Evolutionary conservation across 2,329 filamentous ascomycete genomes (phyloP), one percentile per base, ranked within the genome.

Genomic region (Ophiostoma ips): DNA sequence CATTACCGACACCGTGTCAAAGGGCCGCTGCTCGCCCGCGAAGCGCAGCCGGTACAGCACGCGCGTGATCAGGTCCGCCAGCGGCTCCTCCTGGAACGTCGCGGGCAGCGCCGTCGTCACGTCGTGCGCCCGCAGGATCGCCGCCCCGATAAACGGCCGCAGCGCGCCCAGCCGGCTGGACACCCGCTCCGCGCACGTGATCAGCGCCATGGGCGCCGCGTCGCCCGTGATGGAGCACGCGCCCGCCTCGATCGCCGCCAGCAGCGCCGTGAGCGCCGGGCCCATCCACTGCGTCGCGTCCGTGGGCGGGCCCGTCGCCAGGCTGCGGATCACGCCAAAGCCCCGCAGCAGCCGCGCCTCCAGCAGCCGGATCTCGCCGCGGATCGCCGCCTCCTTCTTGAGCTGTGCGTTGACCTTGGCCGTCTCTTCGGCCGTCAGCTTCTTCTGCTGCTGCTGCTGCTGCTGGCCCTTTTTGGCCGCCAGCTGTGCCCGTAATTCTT

Each of bases 391-490:
- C 64, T 98, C 92, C 65, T 95, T 96, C 52, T 79, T 83, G 24
- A 96, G 70, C 60, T 98, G 92, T 7, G 86, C 83, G 48, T 92
- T 90, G 51, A 96, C 85, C 65, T 95, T 96, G 30, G 83, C 77
- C 57, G 83, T 83, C 60, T 98, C 90, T 34, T 96, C 92, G 0
- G 86, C 68, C 0, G 87, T 92, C 10, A 96, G 77, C 66, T 95
- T 98, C 69, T 88, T 90, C 58, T 87, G 80, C 53, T 85, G 79
- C 58, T 87, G 80, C 58, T 87, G 80, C 53, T 85, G 79, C 58
- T 87, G 80, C 53, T 85, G 79, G 1, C 90, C 90, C 64, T 90
- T 95, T 71, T 96, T 98, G 62, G 86, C 76, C n/a, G 89, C 88
- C 37, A 98, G 68, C 59, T 95, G 87, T 36, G 79, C 75, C 51